These are phyloP conservation scores for Dactylonectria macrodidyma DNA, from an alignment of 2,329 filamentous ascomycete species.

Conservation along the genomic window DNA sequence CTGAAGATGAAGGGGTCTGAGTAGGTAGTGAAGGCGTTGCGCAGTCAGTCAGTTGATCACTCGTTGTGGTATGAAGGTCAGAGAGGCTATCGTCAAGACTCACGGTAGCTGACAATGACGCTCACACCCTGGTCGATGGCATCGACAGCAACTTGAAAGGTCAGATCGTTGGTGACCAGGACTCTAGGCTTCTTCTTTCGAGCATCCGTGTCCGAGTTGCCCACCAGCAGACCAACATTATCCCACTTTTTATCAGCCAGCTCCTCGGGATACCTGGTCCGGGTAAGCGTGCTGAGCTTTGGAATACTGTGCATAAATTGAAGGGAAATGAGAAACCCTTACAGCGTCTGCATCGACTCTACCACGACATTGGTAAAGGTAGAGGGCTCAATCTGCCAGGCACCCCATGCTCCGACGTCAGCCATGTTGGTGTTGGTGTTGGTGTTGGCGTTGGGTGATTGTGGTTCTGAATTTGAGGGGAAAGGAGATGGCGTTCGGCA, in stretches of 20 bases:
- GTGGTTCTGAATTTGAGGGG: conserved; percentile 9
- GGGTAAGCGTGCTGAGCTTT: conserved; percentile 10
- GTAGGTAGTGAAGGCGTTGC: neutral
- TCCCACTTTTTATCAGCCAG: conserved; percentile 94
- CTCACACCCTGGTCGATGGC: conserved; percentile 84
- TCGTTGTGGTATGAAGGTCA: too few species aligned
- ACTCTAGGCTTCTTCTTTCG: conserved; percentile 55
- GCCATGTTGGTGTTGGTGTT: conserved; percentile 41
- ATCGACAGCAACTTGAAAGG: conserved; percentile 89
- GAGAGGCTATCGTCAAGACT: conserved; percentile 16
- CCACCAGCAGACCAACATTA: conserved; percentile 88
- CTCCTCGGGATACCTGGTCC: conserved; percentile 84
- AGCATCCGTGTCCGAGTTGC: conserved; percentile 56
- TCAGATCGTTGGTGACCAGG: conserved; percentile 87
- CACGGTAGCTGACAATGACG: conserved; percentile 91
- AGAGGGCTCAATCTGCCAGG: conserved; percentile 57
- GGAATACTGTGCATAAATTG: neutral
- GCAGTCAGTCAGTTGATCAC: too few species aligned
- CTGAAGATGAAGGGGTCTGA: conserved; percentile 97
- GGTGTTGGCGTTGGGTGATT: conserved; percentile 32
- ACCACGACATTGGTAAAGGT: conserved; percentile 75
- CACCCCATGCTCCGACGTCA: conserved; percentile 53
- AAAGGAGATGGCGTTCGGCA: conserved; percentile 20
- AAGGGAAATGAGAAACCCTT: conserved; percentile 52
- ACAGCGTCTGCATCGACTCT: conserved; percentile 84